These are phyloP conservation scores for Fusarium redolens DNA, from an alignment of 2,329 filamentous ascomycete species.

Conservation along the genomic window DNA sequence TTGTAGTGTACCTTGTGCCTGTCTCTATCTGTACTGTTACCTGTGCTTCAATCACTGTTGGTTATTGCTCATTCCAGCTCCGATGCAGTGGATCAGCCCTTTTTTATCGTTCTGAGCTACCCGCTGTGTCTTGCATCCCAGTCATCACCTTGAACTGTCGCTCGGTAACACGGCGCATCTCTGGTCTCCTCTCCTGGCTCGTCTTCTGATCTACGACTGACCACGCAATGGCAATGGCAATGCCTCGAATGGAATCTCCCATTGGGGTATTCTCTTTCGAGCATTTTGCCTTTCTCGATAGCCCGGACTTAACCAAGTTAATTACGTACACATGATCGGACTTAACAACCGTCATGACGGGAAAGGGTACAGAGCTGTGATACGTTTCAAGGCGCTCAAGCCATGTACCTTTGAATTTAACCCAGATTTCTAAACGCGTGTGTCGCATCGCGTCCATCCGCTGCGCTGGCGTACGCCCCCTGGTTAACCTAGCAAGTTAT, in stretches of 20 bases:
- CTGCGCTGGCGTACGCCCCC: background rate
- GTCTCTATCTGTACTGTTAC: background rate
- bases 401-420: conserved; percentile 19
- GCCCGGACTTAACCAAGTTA: conserved; percentile 8
- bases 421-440: conserved; percentile 10
- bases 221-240: background rate
- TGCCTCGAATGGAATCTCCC: conserved; percentile 6
- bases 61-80: conserved; percentile 23
- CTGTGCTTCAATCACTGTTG: background rate
- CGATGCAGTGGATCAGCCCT: conserved; percentile 30
- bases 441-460: conserved; percentile 2
- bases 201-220: background rate
- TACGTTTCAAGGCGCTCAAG: conserved; percentile 14
- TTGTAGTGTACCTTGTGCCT: conserved; percentile 13
- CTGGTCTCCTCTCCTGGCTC: background rate
- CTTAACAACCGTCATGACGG: background rate
- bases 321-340: conserved; percentile 12
- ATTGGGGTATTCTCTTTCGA: background rate
- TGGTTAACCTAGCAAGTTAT: background rate
- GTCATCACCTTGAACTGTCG: conserved; percentile 25
- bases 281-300: background rate
- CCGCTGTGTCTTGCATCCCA: conserved; percentile 32
- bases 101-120: conserved; percentile 14
- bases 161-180: conserved; percentile 12
- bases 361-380: background rate